phyloP scores from a whole-genome alignment of 306 rosid genomes.

The Castanea mollissima region DNA sequence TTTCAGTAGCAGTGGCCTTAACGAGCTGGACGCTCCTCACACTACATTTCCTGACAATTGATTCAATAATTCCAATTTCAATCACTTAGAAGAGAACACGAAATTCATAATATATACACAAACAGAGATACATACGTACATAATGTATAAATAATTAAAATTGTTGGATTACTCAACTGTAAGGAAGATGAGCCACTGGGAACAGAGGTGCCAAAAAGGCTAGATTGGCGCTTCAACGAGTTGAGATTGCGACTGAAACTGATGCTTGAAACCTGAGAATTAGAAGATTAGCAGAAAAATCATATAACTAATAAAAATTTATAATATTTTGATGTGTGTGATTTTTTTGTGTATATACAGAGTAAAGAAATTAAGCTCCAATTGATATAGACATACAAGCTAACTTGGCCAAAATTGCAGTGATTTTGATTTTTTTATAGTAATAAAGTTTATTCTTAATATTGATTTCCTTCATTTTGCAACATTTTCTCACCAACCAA shows the following conservation, averaged over 20 bases:
- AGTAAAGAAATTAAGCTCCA: not conserved
- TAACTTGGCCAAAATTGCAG: no score
- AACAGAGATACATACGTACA: not conserved
- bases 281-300: conserved; percentile 5
- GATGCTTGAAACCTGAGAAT: conserved; percentile 49
- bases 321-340: not conserved
- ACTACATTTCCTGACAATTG: conserved; percentile 41
- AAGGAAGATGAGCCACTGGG: conserved; percentile 50
- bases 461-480: not conserved
- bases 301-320: not conserved
- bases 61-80: not conserved
- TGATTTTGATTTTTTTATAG: no score
- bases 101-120: not conserved
- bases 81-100: conserved; percentile 7
- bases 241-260: conserved; percentile 40
- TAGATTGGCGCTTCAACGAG: conserved; percentile 36
- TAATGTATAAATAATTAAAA: not conserved
- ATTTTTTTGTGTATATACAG: no score
- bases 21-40: conserved; percentile 53
- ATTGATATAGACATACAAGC: not conserved
- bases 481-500: conserved; percentile 10
- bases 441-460: no score
- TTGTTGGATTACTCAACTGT: conserved; percentile 52
- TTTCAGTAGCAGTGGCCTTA: conserved; percentile 90
- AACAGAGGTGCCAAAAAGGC: conserved; percentile 53